Evolutionary conservation across 2,329 filamentous ascomycete species (phyloP).

Genomic region (Aspergillus sergii): DNA sequence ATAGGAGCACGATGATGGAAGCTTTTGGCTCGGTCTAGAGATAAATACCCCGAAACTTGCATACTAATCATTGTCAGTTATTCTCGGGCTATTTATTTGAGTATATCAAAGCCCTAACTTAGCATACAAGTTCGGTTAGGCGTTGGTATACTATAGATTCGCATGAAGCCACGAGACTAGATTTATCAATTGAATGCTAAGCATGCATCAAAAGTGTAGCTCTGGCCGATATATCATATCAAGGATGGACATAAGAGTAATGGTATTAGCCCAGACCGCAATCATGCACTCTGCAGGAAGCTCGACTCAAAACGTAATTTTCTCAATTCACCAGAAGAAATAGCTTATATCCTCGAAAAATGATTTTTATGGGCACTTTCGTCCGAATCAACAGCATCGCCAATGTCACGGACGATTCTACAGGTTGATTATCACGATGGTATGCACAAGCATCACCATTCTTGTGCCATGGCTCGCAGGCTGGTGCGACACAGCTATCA

Average conservation of each 20-base stretch:
- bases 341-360: neutral
- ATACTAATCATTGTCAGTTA: neutral
- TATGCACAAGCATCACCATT: neutral
- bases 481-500: neutral
- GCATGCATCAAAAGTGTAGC: too few relatives aligned
- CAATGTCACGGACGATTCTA: neutral
- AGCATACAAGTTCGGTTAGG: neutral
- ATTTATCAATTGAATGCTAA: too few relatives aligned
- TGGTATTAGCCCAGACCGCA: neutral
- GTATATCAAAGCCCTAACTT: neutral
- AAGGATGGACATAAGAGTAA: neutral
- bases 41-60: neutral
- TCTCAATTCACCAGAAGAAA: too few relatives aligned
- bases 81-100: neutral
- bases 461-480: neutral
- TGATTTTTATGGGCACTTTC: neutral
- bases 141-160: too few relatives aligned
- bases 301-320: neutral
- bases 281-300: neutral
- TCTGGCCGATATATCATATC: neutral
- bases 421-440: neutral
- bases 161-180: too few relatives aligned
- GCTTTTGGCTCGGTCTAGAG: neutral
- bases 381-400: neutral
- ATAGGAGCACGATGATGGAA: neutral